Base-by-base conservation (phyloP, 768 basidiomycete species). In the Xerocomellus intermedius region DNA sequence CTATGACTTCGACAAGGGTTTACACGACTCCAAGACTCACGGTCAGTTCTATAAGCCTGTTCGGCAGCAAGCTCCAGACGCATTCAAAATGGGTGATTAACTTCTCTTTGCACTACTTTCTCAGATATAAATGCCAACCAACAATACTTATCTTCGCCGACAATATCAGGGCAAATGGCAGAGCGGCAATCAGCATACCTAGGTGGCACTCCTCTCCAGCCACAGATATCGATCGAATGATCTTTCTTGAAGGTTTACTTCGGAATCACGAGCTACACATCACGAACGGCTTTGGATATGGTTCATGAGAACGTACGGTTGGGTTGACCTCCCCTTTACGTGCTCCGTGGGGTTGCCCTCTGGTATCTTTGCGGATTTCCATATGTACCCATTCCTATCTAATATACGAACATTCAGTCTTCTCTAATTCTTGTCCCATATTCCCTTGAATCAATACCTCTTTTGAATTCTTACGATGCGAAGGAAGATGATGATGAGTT, bases 1-100 rank as follows among this genome's bases (percentile, higher is more conserved):
- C 75, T 67, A 77, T 28, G 91, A 93, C 75, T 94, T 94, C 64
- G 86, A 89, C 70, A 82, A 82, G 67, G 91, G 92, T n/a, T 74
- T 94, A 19, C 75, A 79, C 51, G 71, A 79, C 16, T 85, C 89
- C 46, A 94, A 94, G 76, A 77, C 81, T 58, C 79, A 85, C 62
- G 82, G 91, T 93, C 72, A 80, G 88, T 78, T 66, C 12, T 70
- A 72, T 63, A 62, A 61, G 54, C 69, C 64, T 60, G 67, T 75
- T 42, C 61, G 64, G 58, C 65, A 61, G 52, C 61, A 63, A 57
- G 52, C 47, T 46, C 21, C 37, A 57, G 56, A 60, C 4, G 36
- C 36, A 24, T 62, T 73, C 12, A 65, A 57, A 64, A 69, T 75
- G 59, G 70, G 74, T 74, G 73, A 71, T 75, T 73, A 59, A 68